A percentile compares a stretch with the other conserved stretches of the same genome.
These are phyloP conservation scores for Spergularia bocconei DNA, from an alignment of 148 eudicot genomes.

Conservation along the genomic window DNA sequence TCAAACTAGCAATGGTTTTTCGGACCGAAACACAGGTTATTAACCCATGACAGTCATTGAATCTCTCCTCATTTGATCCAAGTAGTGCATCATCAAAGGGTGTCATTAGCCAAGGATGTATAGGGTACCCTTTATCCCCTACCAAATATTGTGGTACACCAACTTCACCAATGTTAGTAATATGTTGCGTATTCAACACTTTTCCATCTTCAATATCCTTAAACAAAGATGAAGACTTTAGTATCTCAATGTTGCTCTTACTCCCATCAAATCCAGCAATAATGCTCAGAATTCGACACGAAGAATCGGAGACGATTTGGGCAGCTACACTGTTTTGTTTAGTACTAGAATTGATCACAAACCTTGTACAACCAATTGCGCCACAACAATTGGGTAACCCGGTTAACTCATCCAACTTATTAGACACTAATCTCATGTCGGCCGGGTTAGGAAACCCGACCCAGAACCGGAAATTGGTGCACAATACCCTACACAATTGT, in stretches of 20 bases:
- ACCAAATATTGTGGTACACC: constrained; percentile 61
- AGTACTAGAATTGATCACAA: constrained; percentile 20
- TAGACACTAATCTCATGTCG: constrained; percentile 43
- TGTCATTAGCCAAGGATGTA: constrained; percentile 70
- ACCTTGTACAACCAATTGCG: constrained; percentile 53
- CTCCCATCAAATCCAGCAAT: constrained; percentile 61
- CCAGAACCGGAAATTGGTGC: constrained; percentile 88
- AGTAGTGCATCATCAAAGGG: constrained; percentile 45
- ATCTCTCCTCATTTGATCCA: constrained; percentile 46
- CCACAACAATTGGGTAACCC: constrained; percentile 87
- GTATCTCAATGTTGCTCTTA: constrained; percentile 37
- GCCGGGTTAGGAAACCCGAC: constrained; percentile 58
- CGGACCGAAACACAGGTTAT: constrained; percentile 34
- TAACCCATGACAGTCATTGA: constrained; percentile 33
- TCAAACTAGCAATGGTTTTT: constrained; percentile 63
- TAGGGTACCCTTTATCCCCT: constrained; percentile 57
- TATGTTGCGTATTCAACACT: constrained; percentile 34
- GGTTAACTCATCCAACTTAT: constrained; percentile 37
- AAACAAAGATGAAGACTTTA: constrained; percentile 55
- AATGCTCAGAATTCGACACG: constrained; percentile 63
- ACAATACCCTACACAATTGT: constrained; percentile 74
- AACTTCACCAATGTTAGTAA: constrained; percentile 31
- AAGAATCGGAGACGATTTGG: constrained; percentile 77
- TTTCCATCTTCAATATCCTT: constrained; percentile 52
- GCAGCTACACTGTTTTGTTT: constrained; percentile 43